A percentile compares a stretch with the other conserved stretches of the same genome.
phyloP scores from a whole-genome alignment of 2,329 filamentous ascomycete species.

The Aspergillus glaucus region DNA sequence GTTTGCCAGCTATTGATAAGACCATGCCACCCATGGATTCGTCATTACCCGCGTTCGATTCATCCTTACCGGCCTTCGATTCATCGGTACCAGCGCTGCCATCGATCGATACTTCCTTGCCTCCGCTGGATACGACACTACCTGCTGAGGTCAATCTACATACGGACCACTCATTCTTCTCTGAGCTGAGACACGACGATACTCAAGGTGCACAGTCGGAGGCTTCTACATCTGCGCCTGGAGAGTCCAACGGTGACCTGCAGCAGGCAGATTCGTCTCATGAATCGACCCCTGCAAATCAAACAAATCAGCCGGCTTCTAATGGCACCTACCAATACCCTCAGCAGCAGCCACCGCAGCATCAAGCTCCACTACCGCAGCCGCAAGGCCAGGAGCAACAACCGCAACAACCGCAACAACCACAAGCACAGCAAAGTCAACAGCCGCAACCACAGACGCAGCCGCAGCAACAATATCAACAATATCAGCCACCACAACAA shows the following conservation, averaged over 20 bases:
- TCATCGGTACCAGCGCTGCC: slow-evolving; percentile 24
- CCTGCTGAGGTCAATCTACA: slow-evolving; percentile 12
- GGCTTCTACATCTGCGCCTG: slow-evolving; percentile 4
- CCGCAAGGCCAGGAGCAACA: slow-evolving; percentile 1
- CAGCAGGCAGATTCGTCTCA: slow-evolving; percentile 21
- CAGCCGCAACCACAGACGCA: slow-evolving; percentile 10
- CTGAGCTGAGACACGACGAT: slow-evolving; percentile 2
- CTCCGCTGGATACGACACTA: slow-evolving; percentile 21
- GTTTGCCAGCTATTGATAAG: slow-evolving; percentile 15
- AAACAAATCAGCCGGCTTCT: slow-evolving; percentile 26
- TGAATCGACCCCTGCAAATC: slow-evolving; percentile 39
- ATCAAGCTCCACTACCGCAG: slow-evolving; percentile 40
- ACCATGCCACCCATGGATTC: slow-evolving; percentile 22
- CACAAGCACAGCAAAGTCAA: slow-evolving; percentile 32
- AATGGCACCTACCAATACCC: slow-evolving; percentile 28
- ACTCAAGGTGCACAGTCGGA: not conserved
- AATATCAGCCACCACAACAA: slow-evolving; percentile 24
- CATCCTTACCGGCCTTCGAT: slow-evolving; percentile 24
- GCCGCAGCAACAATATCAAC: slow-evolving; percentile 24
- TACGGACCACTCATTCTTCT: slow-evolving; percentile 3
- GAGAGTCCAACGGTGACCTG: slow-evolving; percentile 14
- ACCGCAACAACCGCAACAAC: slow-evolving; percentile 33
- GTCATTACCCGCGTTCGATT: slow-evolving; percentile 19
- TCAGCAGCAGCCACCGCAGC: slow-evolving; percentile 19
- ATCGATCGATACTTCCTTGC: slow-evolving; percentile 21